A percentile compares a stretch with the other conserved stretches of the same genome.
phyloP scores from a whole-genome alignment of 768 basidiomycete species.

The Hygrophorus pudorinus region DNA sequence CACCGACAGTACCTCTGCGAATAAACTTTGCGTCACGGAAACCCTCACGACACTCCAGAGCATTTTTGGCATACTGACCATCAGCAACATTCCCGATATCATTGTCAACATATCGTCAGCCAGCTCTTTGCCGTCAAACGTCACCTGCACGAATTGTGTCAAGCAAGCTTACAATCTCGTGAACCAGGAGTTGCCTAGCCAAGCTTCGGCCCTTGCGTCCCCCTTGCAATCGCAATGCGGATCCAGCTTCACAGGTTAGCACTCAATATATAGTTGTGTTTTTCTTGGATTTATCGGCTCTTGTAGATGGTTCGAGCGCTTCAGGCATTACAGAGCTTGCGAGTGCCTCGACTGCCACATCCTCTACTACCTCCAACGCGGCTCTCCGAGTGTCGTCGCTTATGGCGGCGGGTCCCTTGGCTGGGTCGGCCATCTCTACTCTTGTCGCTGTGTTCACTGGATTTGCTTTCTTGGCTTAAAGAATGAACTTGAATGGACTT shows the following conservation, averaged over 20 bases:
- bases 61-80: constrained; percentile 24
- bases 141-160: constrained; percentile 3
- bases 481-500: no score
- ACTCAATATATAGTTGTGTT: neutral
- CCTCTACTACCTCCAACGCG: neutral
- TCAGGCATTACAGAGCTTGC: constrained; percentile 1
- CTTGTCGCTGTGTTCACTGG: constrained; percentile 23
- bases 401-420: constrained; percentile 12
- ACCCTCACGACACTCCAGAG: constrained; percentile 42
- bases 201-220: constrained; percentile 19
- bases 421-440: constrained; percentile 18
- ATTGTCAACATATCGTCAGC: neutral
- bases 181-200: constrained; percentile 23
- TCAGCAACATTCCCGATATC: constrained; percentile 19
- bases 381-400: constrained; percentile 2
- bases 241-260: constrained; percentile 41
- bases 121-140: constrained; percentile 1
- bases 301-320: constrained; percentile 1
- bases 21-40: constrained; percentile 40
- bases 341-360: no score
- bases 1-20: neutral
- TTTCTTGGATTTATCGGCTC: no score
- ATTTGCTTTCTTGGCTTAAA: constrained; percentile 26
- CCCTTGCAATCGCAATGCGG: constrained; percentile 34
- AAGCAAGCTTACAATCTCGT: constrained; percentile 42